Conservation (phyloP, 2,329 filamentous ascomycete species). For the Xylariaceae sp. region DNA sequence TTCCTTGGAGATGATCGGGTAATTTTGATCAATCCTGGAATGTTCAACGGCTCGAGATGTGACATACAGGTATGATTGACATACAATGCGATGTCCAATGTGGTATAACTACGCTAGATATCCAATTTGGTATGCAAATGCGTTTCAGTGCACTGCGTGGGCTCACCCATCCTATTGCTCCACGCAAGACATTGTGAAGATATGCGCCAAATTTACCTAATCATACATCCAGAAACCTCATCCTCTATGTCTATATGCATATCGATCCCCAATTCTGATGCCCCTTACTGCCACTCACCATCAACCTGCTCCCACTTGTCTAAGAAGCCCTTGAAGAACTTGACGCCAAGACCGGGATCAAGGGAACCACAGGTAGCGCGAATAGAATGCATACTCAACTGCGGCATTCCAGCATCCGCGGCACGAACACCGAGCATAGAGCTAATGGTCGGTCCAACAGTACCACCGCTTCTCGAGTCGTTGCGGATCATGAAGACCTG, state of each 20-base stretch:
- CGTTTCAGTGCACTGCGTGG: no score
- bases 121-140: no score
- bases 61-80: no score
- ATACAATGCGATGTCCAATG: no score
- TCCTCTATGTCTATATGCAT: background rate
- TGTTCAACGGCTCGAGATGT: no score
- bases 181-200: no score
- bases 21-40: no score
- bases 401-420: slow-evolving; percentile 84
- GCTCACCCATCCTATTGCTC: no score
- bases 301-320: slow-evolving; percentile 84
- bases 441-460: slow-evolving; percentile 88
- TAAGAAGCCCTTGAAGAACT: slow-evolving; percentile 85
- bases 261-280: background rate
- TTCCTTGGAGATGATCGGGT: no score
- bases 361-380: slow-evolving; percentile 80
- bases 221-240: no score
- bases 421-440: slow-evolving; percentile 75
- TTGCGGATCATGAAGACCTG: slow-evolving; percentile 96
- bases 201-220: no score
- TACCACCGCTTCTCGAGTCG: slow-evolving; percentile 83
- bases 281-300: slow-evolving; percentile 58
- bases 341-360: slow-evolving; percentile 83
- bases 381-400: slow-evolving; percentile 92
- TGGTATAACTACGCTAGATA: no score